These are phyloP conservation scores for Dovyalis caffra DNA, from an alignment of 345 rosid species.

Conservation along the genomic window DNA sequence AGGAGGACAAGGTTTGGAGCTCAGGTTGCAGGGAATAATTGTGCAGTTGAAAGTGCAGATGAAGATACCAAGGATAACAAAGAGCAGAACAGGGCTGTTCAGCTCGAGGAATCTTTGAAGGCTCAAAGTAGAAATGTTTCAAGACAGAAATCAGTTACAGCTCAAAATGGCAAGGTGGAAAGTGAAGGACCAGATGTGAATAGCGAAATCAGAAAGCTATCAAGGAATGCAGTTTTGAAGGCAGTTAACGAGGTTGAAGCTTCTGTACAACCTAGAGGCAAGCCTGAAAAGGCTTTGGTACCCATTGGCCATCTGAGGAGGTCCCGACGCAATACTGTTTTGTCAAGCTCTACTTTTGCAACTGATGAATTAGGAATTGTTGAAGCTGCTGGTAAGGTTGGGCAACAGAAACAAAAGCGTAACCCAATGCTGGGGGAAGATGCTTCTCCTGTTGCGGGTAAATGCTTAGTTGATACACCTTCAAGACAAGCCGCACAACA, in stretches of 20 bases:
- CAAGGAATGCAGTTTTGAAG: slow-evolving; percentile 7
- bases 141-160: slow-evolving; percentile 19
- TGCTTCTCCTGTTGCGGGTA: neutral
- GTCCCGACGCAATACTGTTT: slow-evolving; percentile 27
- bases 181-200: slow-evolving; percentile 7
- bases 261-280: slow-evolving; percentile 9
- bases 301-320: slow-evolving; percentile 18
- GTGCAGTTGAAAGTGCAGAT: slow-evolving; percentile 5
- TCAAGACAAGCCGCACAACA: slow-evolving; percentile 19
- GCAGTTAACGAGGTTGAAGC: slow-evolving; percentile 13
- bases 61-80: neutral
- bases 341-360: slow-evolving; percentile 12
- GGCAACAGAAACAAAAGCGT: slow-evolving; percentile 7
- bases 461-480: slow-evolving; percentile 14
- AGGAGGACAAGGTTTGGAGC: slow-evolving; percentile 12
- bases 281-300: slow-evolving; percentile 13
- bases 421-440: slow-evolving; percentile 15
- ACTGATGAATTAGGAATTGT: neutral
- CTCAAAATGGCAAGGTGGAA: slow-evolving; percentile 7
- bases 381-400: neutral
- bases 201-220: slow-evolving; percentile 15
- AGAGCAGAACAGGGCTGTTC: slow-evolving; percentile 6
- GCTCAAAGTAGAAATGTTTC: slow-evolving; percentile 8
- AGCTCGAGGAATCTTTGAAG: slow-evolving; percentile 10
- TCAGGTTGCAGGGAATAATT: neutral